Conservation (phyloP, 805 yeast species). For the Spathaspora hagerdaliae region DNA sequence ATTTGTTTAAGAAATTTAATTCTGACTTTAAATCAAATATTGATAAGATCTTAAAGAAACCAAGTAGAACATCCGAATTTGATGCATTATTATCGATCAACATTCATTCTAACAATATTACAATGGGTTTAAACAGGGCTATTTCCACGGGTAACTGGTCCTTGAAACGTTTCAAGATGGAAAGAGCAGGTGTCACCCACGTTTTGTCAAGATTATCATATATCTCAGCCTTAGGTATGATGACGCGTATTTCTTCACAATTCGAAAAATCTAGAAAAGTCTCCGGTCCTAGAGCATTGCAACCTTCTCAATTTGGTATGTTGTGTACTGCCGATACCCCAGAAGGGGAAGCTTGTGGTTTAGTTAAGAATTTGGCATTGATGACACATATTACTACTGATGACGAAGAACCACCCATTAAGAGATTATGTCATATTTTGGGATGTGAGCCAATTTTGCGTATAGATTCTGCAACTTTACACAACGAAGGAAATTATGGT, state of each 20-base stretch:
- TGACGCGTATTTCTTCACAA: slow-evolving; percentile 99
- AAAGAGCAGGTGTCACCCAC: slow-evolving; percentile 98
- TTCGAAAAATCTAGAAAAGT: slow-evolving; percentile 97
- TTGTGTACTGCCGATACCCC: slow-evolving; percentile 98
- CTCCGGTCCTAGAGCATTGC: slow-evolving; percentile 97
- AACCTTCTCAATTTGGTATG: slow-evolving; percentile 99
- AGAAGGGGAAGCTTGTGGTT: slow-evolving; percentile 99
- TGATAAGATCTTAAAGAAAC: slow-evolving; percentile 90
- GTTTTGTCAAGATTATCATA: slow-evolving; percentile 87
- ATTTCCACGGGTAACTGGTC: slow-evolving; percentile 99
- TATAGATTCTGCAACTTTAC: slow-evolving; percentile 79
- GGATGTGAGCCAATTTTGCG: slow-evolving; percentile 87
- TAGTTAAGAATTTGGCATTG: slow-evolving; percentile 92
- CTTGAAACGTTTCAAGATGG: slow-evolving; percentile 97
- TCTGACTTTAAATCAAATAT: slow-evolving; percentile 90
- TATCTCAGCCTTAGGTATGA: slow-evolving; percentile 96
- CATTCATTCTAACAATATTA: slow-evolving; percentile 87
- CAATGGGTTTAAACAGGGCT: slow-evolving; percentile 92
- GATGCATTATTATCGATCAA: slow-evolving; percentile 88
- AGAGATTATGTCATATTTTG: slow-evolving; percentile 66
- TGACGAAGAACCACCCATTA: slow-evolving; percentile 90
- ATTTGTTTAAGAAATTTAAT: slow-evolving; percentile 94
- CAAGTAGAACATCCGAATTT: slow-evolving; percentile 90
- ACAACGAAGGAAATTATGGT: slow-evolving; percentile 74
- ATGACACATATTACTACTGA: slow-evolving; percentile 99